phyloP scores from a whole-genome alignment of 345 rosid genomes.

The Ceriops tagal region DNA sequence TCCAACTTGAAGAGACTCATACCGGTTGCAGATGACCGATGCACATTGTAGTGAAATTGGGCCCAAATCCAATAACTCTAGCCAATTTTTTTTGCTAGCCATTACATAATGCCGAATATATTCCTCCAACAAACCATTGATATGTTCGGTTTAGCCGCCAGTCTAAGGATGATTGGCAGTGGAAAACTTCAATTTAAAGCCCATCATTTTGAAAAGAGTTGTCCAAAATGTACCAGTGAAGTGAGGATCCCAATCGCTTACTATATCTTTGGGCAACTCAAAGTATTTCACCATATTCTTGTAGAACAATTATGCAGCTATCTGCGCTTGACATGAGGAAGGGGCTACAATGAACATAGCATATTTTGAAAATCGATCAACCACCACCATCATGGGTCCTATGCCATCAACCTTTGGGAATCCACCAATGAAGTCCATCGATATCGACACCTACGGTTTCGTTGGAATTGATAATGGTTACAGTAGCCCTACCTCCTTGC shows the following conservation, averaged over 20 bases:
- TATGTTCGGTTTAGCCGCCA: accelerated
- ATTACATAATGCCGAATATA: background rate
- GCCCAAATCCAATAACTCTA: background rate
- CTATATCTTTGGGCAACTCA: accelerated
- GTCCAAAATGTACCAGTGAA: background rate
- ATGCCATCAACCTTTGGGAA: no score
- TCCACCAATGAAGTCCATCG: no score
- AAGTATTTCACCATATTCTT: background rate
- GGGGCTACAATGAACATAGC: background rate
- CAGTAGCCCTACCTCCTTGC: accelerated
- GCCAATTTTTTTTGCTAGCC: background rate
- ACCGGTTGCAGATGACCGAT: background rate
- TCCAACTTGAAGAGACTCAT: background rate
- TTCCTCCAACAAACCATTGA: background rate
- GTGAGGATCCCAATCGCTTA: accelerated
- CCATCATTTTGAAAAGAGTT: background rate
- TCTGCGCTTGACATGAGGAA: background rate
- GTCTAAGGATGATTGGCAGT: background rate
- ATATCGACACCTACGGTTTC: no score
- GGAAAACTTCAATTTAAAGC: background rate
- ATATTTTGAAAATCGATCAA: no score
- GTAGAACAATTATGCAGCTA: background rate
- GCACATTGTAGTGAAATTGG: background rate
- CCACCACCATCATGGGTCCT: no score
- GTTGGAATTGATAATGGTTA: no score